Evolutionary conservation across 768 basidiomycete genomes (phyloP).

Genomic region (Daedaleopsis nitida): DNA sequence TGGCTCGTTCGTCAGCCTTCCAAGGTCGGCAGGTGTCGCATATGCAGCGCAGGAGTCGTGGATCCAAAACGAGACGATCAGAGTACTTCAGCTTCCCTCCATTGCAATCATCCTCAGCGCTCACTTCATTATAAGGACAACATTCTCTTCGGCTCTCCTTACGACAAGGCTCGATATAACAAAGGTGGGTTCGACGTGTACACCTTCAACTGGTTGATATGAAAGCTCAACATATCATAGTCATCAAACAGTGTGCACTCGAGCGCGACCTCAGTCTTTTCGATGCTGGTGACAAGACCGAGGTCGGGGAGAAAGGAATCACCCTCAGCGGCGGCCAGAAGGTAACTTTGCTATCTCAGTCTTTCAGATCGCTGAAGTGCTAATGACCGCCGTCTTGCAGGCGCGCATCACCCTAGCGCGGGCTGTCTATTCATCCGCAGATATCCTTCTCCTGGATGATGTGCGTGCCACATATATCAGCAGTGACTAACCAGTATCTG

Average conservation of each 20-base stretch:
- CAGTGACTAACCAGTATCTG: background rate
- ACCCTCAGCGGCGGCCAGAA: conserved; percentile 52
- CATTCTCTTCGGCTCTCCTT: conserved; percentile 49
- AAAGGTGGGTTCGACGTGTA: conserved; percentile 28
- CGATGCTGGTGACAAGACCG: conserved; percentile 51
- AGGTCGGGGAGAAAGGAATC: conserved; percentile 61
- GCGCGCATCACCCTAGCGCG: conserved; percentile 58
- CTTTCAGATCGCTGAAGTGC: background rate
- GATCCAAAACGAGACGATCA: conserved; percentile 78
- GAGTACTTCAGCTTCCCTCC: conserved; percentile 61
- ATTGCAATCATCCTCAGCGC: conserved; percentile 28
- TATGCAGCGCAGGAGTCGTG: conserved; percentile 84
- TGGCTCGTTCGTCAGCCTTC: conserved; percentile 66
- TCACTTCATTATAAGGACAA: conserved; percentile 36
- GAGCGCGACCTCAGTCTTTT: conserved; percentile 49
- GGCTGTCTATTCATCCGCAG: conserved; percentile 58
- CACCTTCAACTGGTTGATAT: no score
- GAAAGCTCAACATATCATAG: conserved; percentile 20
- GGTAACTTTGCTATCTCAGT: background rate
- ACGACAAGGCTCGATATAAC: conserved; percentile 45
- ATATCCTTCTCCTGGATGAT: conserved; percentile 72
- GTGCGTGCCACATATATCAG: conserved; percentile 32
- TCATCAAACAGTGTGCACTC: conserved; percentile 42
- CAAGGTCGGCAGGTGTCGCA: conserved; percentile 55
- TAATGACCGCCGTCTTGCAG: background rate